phyloP scores from a whole-genome alignment of 441 rosid genomes.

The Adansonia rubrostipa region DNA sequence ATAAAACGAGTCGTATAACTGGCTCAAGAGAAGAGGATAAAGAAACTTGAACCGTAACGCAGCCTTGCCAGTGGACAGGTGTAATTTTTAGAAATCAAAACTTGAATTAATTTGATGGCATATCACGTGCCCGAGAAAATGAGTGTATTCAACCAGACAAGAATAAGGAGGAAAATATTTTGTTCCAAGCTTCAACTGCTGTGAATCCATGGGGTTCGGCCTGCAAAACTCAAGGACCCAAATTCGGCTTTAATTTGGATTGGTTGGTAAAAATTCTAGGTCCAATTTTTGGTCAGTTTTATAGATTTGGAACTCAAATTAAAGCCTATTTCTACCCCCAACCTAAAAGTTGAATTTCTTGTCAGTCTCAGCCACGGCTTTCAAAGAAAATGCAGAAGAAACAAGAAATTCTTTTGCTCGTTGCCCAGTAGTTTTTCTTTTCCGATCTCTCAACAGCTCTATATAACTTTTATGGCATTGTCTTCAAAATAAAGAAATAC shows the following conservation, averaged over 20 bases:
- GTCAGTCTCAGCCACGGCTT: neutral
- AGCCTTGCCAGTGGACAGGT: no score
- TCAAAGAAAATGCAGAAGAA: neutral
- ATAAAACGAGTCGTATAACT: no score
- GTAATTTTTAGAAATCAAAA: no score
- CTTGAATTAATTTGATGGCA: no score
- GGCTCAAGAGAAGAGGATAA: no score
- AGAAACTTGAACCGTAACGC: no score
- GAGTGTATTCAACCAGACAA: no score
- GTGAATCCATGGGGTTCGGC: neutral
- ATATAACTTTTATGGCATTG: neutral
- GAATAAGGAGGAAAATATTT: neutral
- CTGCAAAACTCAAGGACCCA: neutral
- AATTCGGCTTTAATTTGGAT: neutral
- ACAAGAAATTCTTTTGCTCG: neutral
- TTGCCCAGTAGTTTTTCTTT: neutral
- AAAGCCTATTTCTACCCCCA: neutral
- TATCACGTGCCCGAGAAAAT: neutral
- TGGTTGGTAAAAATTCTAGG: neutral
- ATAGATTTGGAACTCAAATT: neutral
- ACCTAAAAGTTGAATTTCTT: neutral
- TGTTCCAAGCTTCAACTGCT: neutral
- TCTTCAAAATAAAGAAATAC: neutral
- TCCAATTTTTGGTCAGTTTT: neutral
- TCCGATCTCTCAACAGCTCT: neutral